Evolutionary conservation across 2,329 filamentous ascomycete species (phyloP), one percentile per base, ranked within the genome.

Genomic region (Chaetomiaceae sp.): DNA sequence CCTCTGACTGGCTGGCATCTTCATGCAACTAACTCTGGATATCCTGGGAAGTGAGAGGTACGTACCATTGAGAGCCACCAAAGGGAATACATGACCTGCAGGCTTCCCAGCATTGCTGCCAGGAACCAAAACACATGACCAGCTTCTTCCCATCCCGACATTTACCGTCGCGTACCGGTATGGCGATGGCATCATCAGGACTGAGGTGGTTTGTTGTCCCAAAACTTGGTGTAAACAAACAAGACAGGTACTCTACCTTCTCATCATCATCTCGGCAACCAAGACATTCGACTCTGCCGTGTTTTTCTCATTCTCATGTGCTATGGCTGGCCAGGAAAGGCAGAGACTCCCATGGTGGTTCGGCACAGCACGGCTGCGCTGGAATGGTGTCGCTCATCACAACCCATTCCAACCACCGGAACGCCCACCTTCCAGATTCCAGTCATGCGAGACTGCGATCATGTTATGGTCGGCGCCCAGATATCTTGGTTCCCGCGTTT

Each of bases 371-470:
- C 23, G 47, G 33, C 36, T 17, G 42, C 33, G 38, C 23, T 51
- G 58, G 56, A 59, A 61, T 62, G 59, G 42, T 27, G 63, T 64
- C 59, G 57, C 61, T 58, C 58, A 29, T 53, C 50, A 57, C 63
- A 34, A 66, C 64, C 34, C 63, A 66, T 67, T 65, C 65, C 64
- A 64, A 27, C 47, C 31, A 9, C 33, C 20, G 23, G 14, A 42
- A 22, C 23, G 43, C 17, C 36, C 23, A 20, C 23, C 29, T 23
- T 19, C 6, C 19, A 38, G 15, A 51, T 51, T 55, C 52, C 40
- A 46, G 39, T 31, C 36, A 11, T 17, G 27, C 27, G 5, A 20
- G 11, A 20, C 22, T 6, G 12, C 12, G 17, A 38, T 47, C 27
- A 20, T 50, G 42, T 43, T 51, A 36, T 51, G 47, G 17, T 19